Conservation (phyloP, 2,329 filamentous ascomycete genomes). For the Fusarium poae region DNA sequence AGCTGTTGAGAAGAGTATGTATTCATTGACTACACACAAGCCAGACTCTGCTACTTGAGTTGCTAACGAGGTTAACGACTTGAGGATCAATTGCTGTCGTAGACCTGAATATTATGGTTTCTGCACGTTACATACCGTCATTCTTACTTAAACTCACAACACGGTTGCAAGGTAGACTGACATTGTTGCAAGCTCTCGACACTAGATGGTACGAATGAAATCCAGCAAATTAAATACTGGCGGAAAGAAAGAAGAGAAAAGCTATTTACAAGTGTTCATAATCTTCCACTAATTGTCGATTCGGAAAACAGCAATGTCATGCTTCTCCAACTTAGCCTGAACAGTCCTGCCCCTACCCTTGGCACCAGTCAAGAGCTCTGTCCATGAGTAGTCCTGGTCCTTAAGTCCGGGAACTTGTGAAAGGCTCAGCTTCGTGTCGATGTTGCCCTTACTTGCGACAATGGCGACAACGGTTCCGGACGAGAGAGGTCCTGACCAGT, state of each 20-base stretch:
- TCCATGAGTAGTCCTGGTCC: constrained; percentile 27
- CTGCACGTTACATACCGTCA: too few relatives aligned
- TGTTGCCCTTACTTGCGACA: constrained; percentile 20
- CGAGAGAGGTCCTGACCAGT: constrained; percentile 30
- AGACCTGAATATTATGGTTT: too few relatives aligned
- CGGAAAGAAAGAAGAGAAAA: background rate
- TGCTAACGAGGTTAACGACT: background rate
- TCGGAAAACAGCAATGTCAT: constrained; percentile 23
- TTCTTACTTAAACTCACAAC: background rate
- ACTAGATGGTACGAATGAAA: background rate
- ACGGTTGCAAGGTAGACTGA: background rate
- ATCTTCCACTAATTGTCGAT: constrained; percentile 15
- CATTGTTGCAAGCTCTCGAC: background rate
- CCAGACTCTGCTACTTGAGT: background rate
- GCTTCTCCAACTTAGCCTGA: constrained; percentile 17
- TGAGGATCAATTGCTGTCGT: background rate
- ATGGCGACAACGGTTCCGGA: constrained; percentile 27
- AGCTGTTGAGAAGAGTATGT: background rate
- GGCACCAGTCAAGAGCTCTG: constrained; percentile 22
- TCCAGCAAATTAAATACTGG: background rate
- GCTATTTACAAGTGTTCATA: background rate
- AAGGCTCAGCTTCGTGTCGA: constrained; percentile 22
- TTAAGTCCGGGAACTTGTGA: constrained; percentile 26
- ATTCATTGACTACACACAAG: too few relatives aligned
- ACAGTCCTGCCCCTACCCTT: constrained; percentile 28